Evolutionary conservation across 345 rosid genomes (phyloP).

Genomic region (Microthlaspi erraticum): DNA sequence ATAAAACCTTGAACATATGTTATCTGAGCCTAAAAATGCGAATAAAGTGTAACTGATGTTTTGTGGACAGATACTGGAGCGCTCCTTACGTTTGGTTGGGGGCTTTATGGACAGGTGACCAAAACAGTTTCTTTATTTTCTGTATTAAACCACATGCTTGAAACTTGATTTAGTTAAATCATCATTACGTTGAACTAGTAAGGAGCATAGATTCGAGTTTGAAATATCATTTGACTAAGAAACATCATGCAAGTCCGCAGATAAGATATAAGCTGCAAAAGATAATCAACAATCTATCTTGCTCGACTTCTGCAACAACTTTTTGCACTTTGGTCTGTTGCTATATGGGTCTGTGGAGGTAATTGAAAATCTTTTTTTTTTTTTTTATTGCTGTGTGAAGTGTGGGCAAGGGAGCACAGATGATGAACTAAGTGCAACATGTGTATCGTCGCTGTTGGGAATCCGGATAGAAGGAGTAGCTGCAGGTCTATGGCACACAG

Average conservation of each 20-base stretch:
- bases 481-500: slow-evolving; percentile 96
- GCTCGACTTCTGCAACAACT: slow-evolving; percentile 2
- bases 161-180: slow-evolving; percentile 23
- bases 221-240: not conserved
- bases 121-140: slow-evolving; percentile 27
- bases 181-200: slow-evolving; percentile 19
- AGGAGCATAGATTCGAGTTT: slow-evolving; percentile 9
- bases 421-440: slow-evolving; percentile 86
- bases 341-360: slow-evolving; percentile 8
- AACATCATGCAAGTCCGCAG: slow-evolving; percentile 37
- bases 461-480: slow-evolving; percentile 74
- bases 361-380: not conserved
- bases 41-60: slow-evolving; percentile 22
- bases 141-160: slow-evolving; percentile 6
- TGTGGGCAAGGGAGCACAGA: slow-evolving; percentile 99
- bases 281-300: slow-evolving; percentile 37
- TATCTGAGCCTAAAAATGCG: not conserved
- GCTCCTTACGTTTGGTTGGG: slow-evolving; percentile 98
- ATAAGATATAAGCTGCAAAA: slow-evolving; percentile 55
- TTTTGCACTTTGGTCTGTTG: not conserved
- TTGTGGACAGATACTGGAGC: slow-evolving; percentile 87
- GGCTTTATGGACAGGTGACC: slow-evolving; percentile 97
- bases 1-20: not conserved
- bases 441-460: slow-evolving; percentile 90
- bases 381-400: slow-evolving; percentile 43